phyloP scores from a whole-genome alignment of 331 rosid genomes.

The Rhamnella rubrinervis region DNA sequence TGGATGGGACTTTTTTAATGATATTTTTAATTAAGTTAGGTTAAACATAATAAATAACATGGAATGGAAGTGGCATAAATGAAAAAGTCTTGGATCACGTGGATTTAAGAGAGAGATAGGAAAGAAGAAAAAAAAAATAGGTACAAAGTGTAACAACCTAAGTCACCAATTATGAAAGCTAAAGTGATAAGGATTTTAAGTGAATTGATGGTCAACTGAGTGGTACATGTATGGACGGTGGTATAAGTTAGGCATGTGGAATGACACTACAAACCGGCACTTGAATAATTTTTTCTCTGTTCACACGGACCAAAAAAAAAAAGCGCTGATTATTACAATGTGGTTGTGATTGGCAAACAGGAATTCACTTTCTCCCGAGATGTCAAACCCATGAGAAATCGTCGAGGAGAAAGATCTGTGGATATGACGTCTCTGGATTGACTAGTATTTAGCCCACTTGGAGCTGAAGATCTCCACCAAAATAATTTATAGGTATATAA shows the following conservation, averaged over 20 bases:
- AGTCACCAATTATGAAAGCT: neutral
- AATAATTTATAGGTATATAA: neutral
- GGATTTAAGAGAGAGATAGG: too few relatives aligned
- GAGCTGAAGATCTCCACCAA: constrained; percentile 30
- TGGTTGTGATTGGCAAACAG: constrained; percentile 48
- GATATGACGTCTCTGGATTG: constrained; percentile 67
- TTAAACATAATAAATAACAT: too few relatives aligned
- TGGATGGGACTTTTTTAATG: neutral
- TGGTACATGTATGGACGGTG: constrained; percentile 7
- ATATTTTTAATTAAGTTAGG: too few relatives aligned
- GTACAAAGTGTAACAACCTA: neutral
- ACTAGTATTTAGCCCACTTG: constrained; percentile 47
- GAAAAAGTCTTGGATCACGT: too few relatives aligned
- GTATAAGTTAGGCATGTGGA: constrained; percentile 21
- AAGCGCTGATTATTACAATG: constrained; percentile 33
- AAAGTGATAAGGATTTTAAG: neutral
- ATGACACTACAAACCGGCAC: constrained; percentile 9
- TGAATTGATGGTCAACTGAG: constrained; percentile 16
- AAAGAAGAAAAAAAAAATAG: neutral
- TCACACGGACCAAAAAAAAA: neutral
- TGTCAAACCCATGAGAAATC: constrained; percentile 63
- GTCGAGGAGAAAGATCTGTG: constrained; percentile 58
- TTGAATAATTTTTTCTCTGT: neutral
- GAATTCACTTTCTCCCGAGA: constrained; percentile 45
- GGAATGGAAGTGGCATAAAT: too few relatives aligned